Conservation (phyloP, 495 filamentous ascomycete genomes). For the Lepraria neglecta region DNA sequence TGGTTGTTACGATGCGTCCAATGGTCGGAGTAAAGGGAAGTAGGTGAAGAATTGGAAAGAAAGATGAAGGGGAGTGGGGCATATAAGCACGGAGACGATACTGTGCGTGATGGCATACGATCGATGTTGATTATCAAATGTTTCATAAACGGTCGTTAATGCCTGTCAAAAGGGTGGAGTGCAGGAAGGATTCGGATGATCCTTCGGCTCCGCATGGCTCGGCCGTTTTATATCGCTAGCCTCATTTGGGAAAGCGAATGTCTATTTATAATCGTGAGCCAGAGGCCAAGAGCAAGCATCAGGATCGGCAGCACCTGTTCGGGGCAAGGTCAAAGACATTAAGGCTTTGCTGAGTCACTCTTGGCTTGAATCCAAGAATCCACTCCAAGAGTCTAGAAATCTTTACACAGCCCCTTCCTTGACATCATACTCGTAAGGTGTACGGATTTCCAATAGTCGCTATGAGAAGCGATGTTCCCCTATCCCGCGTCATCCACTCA, state of each 20-base stretch:
- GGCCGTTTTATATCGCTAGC: background rate
- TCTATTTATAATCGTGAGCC: conserved; percentile 1
- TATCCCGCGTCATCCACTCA: conserved; percentile 1
- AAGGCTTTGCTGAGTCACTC: background rate
- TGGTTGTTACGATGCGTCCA: background rate
- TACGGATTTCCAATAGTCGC: conserved; percentile 6
- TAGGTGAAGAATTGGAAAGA: background rate
- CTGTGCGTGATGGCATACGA: background rate
- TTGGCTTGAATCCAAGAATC: background rate
- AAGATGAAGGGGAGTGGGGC: background rate
- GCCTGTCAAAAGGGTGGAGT: background rate
- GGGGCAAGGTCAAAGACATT: background rate
- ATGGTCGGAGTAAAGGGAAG: too few relatives aligned
- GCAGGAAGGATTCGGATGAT: conserved; percentile 7
- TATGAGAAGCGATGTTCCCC: background rate
- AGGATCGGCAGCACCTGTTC: background rate
- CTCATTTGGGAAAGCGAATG: background rate
- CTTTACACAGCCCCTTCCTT: conserved; percentile 13
- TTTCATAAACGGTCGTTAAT: background rate
- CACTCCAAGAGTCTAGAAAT: too few relatives aligned
- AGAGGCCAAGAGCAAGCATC: background rate
- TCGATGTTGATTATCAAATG: background rate
- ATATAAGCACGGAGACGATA: background rate
- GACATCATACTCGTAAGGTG: background rate
- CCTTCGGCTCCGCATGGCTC: conserved; percentile 1